Percentiles rank a stretch among this genome's conserved stretches.
Evolutionary conservation across 2,329 filamentous ascomycete genomes (phyloP).

Genomic region (Mollisiaceae sp.): DNA sequence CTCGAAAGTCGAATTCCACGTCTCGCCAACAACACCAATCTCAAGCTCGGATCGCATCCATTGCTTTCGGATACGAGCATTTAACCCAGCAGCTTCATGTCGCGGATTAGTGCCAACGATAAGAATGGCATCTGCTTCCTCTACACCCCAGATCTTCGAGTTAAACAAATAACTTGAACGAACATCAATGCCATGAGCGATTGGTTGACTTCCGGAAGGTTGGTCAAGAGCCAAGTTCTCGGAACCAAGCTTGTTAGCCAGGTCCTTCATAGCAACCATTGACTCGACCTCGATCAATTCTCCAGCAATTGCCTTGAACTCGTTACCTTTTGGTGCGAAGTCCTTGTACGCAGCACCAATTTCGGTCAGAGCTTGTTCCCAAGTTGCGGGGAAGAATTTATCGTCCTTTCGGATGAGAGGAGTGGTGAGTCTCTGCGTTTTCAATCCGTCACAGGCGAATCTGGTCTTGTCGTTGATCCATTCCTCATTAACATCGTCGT

Average conservation of each 20-base stretch:
- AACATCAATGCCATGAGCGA: conserved; percentile 92
- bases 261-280: conserved; percentile 93
- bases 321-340: conserved; percentile 83
- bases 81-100: conserved; percentile 92
- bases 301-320: conserved; percentile 94
- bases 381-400: conserved; percentile 89
- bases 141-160: conserved; percentile 90
- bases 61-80: conserved; percentile 96
- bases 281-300: conserved; percentile 92
- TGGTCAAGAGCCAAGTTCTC: conserved; percentile 95
- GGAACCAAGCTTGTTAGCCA: conserved; percentile 94
- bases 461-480: conserved; percentile 99
- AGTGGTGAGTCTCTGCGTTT: conserved; percentile 93
- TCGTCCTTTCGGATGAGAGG: conserved; percentile 87
- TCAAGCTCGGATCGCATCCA: conserved; percentile 96
- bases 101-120: conserved; percentile 94
- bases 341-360: conserved; percentile 81
- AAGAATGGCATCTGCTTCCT: conserved; percentile 90
- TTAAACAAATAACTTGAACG: conserved; percentile 97
- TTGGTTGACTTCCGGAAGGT: conserved; percentile 78
- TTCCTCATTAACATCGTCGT: conserved; percentile 98
- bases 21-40: conserved; percentile 87
- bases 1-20: conserved; percentile 93
- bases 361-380: conserved; percentile 93
- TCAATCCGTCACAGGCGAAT: conserved; percentile 94